Conservation (phyloP, 176 grass and related monocot species). For the Ensete ventricosum region DNA sequence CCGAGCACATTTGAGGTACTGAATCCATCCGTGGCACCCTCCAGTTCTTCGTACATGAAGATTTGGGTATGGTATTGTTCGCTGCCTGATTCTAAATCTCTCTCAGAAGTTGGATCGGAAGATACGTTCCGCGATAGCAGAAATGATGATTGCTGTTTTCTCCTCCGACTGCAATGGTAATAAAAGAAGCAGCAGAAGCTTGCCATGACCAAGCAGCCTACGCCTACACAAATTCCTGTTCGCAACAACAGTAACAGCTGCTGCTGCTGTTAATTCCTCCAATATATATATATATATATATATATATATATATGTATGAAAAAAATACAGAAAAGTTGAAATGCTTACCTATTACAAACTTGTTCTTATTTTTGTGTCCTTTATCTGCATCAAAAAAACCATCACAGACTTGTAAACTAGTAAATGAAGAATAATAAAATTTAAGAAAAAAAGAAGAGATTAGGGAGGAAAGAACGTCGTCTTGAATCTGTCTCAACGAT, state of each 20-base stretch:
- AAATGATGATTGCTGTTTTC: conserved; percentile 8
- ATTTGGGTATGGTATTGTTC: conserved; percentile 23
- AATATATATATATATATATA: too few species aligned
- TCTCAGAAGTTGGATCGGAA: neutral
- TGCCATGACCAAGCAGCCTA: conserved; percentile 3
- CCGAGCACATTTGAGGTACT: conserved; percentile 26
- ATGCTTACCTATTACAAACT: too few species aligned
- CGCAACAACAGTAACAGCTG: neutral
- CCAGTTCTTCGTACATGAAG: conserved; percentile 51
- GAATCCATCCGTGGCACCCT: conserved; percentile 38
- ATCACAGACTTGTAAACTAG: too few species aligned
- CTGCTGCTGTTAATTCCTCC: too few species aligned
- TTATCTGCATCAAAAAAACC: too few species aligned
- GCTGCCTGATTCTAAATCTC: conserved; percentile 19
- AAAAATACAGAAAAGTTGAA: too few species aligned
- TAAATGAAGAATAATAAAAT: too few species aligned
- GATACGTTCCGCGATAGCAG: conserved; percentile 6
- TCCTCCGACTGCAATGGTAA: conserved; percentile 4
- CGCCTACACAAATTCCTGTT: conserved; percentile 15
- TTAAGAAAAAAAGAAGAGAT: too few species aligned
- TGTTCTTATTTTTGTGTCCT: too few species aligned
- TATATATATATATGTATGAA: too few species aligned
- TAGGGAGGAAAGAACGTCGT: too few species aligned
- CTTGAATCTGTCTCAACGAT: too few species aligned
- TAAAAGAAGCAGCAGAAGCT: neutral